Percentiles rank a stretch among this genome's conserved stretches.
Conservation (phyloP, 1,284 basidiomycete species). For the Austroboletus niveus region DNA sequence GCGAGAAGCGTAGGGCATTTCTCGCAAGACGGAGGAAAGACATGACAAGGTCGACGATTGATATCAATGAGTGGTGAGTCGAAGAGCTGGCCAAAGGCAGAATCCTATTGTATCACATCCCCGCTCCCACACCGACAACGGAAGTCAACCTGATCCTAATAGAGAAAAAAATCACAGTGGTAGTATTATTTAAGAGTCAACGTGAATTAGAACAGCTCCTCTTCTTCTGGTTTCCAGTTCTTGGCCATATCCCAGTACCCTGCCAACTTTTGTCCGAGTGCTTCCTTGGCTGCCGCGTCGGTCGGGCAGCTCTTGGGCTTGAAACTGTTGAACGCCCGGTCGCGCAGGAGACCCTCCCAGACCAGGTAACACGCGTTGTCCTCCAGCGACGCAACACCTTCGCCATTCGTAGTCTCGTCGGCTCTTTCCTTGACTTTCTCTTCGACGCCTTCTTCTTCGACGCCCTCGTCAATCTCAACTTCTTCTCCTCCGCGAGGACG, state of each 20-base stretch:
- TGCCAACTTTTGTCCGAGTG: slow-evolving; percentile 77
- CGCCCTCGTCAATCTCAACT: slow-evolving; percentile 58
- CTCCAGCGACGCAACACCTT: slow-evolving; percentile 52
- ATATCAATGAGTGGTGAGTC: no score
- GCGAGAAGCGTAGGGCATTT: no score
- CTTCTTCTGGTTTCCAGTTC: slow-evolving; percentile 78
- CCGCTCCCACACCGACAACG: no score
- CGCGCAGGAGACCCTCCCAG: slow-evolving; percentile 90
- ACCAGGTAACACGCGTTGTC: slow-evolving; percentile 89
- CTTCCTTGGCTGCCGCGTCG: slow-evolving; percentile 83
- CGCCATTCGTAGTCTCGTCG: slow-evolving; percentile 17
- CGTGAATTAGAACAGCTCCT: slow-evolving; percentile 54
- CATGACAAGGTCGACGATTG: no score
- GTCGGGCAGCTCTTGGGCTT: slow-evolving; percentile 84
- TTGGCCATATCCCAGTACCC: slow-evolving; percentile 96
- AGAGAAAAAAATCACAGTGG: no score
- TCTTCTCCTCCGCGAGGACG: slow-evolving; percentile 72
- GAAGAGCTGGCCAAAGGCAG: no score
- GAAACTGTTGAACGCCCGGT: slow-evolving; percentile 80
- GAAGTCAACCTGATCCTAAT: no score
- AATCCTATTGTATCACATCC: no score
- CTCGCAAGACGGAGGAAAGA: no score
- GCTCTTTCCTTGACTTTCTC: slow-evolving; percentile 33
- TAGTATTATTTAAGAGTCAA: no score
- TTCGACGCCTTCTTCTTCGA: slow-evolving; percentile 41